These are phyloP conservation scores for Clavispora vitiphila DNA, from an alignment of 805 yeast genomes.

Conservation along the genomic window DNA sequence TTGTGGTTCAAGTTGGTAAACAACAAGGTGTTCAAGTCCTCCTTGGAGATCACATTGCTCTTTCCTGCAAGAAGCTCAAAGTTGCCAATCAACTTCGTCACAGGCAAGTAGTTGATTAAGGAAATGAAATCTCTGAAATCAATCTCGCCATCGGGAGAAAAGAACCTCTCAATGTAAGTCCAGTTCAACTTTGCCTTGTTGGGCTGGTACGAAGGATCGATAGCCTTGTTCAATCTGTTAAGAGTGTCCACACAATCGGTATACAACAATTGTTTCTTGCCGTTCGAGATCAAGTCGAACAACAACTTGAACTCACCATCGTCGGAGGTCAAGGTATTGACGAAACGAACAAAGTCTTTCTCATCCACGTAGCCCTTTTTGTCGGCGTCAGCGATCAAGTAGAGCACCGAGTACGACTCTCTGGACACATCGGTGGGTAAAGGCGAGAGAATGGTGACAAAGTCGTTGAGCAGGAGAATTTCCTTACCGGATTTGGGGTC, in stretches of 20 bases:
- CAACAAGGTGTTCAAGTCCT: constrained; percentile 30
- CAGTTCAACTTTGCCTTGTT: constrained; percentile 39
- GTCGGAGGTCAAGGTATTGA: constrained; percentile 40
- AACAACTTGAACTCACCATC: constrained; percentile 46
- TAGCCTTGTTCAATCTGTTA: constrained; percentile 34
- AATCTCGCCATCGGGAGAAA: constrained; percentile 36
- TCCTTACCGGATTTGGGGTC: constrained; percentile 18
- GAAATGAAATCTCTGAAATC: constrained; percentile 36
- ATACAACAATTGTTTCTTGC: constrained; percentile 21
- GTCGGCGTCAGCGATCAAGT: constrained; percentile 71
- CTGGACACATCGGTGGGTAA: constrained; percentile 37
- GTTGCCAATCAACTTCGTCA: constrained; percentile 40
- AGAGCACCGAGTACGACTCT: constrained; percentile 50
- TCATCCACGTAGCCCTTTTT: constrained; percentile 63
- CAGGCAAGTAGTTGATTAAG: constrained; percentile 39
- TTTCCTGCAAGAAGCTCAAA: constrained; percentile 34
- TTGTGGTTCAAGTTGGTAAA: constrained; percentile 38
- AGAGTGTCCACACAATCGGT: constrained; percentile 31
- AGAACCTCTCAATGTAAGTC: constrained; percentile 37
- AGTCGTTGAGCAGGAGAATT: constrained; percentile 31
- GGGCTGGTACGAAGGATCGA: constrained; percentile 38
- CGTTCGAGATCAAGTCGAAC: constrained; percentile 43
- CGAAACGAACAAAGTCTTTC: constrained; percentile 71
- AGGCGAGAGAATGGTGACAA: constrained; percentile 36
- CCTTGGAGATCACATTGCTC: constrained; percentile 24